Conservation (phyloP, 345 rosid genomes). For the Eucalyptus regnans region DNA sequence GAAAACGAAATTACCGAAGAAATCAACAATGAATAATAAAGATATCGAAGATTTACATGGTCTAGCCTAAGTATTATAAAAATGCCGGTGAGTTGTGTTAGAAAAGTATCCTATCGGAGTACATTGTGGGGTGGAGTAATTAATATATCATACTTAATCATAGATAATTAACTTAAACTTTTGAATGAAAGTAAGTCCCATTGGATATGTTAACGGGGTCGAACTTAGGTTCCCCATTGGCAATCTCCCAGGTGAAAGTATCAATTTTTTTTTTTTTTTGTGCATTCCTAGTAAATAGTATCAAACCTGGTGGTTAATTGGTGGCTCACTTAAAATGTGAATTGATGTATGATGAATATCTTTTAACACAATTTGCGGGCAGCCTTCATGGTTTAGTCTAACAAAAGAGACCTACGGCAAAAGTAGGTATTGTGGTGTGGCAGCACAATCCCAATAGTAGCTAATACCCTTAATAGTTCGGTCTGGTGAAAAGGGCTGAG, state of each 20-base stretch:
- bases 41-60: background rate
- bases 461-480: background rate
- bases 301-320: background rate
- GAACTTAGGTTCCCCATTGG: background rate
- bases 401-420: background rate
- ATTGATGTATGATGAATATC: background rate
- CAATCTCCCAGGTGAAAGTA: background rate
- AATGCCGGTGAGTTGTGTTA: background rate
- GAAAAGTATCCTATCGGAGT: fast-evolving
- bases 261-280: background rate
- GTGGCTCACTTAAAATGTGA: background rate
- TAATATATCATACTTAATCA: background rate
- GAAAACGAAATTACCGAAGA: background rate
- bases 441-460: background rate
- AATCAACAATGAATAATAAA: background rate
- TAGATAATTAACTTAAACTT: background rate
- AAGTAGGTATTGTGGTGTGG: background rate
- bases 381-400: background rate
- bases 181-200: background rate
- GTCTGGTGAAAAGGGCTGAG: background rate
- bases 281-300: background rate
- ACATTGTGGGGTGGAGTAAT: fast-evolving
- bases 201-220: fast-evolving
- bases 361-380: fast-evolving
- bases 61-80: fast-evolving